Evolutionary conservation across 2,329 filamentous ascomycete genomes (phyloP), one percentile per base, ranked within the genome.

Genomic region (Bipolaris zeicola): DNA sequence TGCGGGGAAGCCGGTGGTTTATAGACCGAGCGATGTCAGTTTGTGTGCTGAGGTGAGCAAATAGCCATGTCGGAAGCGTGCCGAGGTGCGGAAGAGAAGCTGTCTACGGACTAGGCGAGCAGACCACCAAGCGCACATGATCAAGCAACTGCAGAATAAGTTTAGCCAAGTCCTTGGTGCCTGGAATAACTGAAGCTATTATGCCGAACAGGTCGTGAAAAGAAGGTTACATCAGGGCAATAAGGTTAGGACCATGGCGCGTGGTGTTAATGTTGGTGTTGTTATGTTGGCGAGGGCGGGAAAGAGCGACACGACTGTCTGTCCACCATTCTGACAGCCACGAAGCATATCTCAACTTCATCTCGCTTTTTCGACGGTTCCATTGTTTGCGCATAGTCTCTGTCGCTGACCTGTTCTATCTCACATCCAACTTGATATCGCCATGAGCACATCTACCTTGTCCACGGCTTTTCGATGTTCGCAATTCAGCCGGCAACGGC

Each of bases 1-100:
- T 60, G 57, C 57, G 57, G 57, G 57, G 57, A 46, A 60, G 16
- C 33, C 49, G 57, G 57, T 41, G n/a, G 45, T 53, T 49, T 53
- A 38, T 48, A 39, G 49, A 53, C 54, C 54, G 54, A 57, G 46
- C 41, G 11, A 45, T 50, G 33, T 33, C 33, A 45, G 52, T 20
- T 41, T 31, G 11, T 36, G 48, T 24, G 37, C 20, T 42, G 2
- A 24, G 33, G 38, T 53, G 44, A 37, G 45, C 45, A 55, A 52
- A 52, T 43, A 26, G 39, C 24, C 34, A 50, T 22, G 42, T 11
- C 43, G 24, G 18, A 37, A 24, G 33, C 24, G n/a, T 48, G 50
- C 54, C 54, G 50, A 57, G 50, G 31, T 38, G 50, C 54, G 50
- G 50, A 47, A 50, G 31, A 18, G 14, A 18, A 45, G 42, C 37